These are phyloP conservation scores for Chrysoporthe deuterocubensis DNA, from an alignment of 2,329 filamentous ascomycete genomes.

Conservation along the genomic window DNA sequence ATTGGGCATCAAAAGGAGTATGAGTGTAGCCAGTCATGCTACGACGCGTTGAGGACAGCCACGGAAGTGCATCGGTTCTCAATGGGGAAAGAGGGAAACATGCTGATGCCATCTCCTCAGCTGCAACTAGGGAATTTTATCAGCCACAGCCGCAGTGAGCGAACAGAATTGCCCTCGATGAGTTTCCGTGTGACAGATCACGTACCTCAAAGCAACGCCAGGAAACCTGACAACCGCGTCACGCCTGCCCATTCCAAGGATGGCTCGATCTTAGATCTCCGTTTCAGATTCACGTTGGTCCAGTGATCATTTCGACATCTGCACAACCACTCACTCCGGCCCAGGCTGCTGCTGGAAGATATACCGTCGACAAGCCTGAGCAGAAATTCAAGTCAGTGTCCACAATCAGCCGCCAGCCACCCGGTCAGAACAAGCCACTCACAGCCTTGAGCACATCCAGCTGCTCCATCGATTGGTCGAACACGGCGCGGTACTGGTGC, in stretches of 20 bases:
- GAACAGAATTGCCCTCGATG: not conserved
- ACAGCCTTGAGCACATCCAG: slow-evolving; percentile 69
- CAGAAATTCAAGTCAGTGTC: slow-evolving; percentile 26
- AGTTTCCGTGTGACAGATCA: not conserved
- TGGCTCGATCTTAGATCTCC: not conserved
- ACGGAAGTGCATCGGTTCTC: not conserved
- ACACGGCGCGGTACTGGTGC: slow-evolving; percentile 84
- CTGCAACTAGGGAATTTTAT: not conserved
- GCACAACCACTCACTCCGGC: slow-evolving; percentile 16
- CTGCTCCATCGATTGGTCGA: slow-evolving; percentile 77
- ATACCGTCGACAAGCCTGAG: slow-evolving; percentile 59
- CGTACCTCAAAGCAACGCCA: not conserved
- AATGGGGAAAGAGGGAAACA: not conserved
- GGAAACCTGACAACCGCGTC: not conserved
- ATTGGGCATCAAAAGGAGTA: not conserved
- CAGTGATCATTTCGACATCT: not conserved
- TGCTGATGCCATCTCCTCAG: not conserved
- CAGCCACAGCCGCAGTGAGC: not conserved
- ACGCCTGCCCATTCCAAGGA: not conserved
- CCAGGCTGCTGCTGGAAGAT: slow-evolving; percentile 42
- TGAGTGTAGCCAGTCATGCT: not conserved
- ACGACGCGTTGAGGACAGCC: not conserved
- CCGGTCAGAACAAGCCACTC: slow-evolving; percentile 40
- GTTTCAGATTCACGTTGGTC: not conserved
- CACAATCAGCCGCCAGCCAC: slow-evolving; percentile 3